Evolutionary conservation across 176 grass and related monocot genomes (phyloP).

Genomic region (Raddia distichophylla): DNA sequence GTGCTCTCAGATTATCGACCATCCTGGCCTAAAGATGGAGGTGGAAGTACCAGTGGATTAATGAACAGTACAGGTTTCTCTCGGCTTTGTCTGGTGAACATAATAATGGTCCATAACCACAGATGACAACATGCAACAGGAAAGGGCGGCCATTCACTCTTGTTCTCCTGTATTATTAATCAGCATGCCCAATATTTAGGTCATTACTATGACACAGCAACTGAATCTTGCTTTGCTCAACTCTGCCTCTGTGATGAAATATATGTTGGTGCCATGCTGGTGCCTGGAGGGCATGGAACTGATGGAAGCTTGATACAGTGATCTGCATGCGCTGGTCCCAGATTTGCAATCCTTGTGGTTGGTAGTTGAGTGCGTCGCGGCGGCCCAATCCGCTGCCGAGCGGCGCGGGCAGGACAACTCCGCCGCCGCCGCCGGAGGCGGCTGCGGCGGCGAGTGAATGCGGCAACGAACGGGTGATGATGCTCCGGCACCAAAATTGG

Average conservation of each 20-base stretch:
- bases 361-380: not conserved
- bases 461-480: not conserved
- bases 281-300: not conserved
- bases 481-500: not conserved
- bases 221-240: not conserved
- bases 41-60: conserved; percentile 72
- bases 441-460: not conserved
- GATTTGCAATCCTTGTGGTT: not conserved
- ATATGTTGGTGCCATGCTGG: not conserved
- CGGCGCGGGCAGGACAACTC: not conserved
- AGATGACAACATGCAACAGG: conserved; percentile 1
- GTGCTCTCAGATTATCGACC: conserved; percentile 38
- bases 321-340: not conserved
- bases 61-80: not conserved
- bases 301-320: not conserved
- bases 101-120: not conserved
- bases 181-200: not conserved
- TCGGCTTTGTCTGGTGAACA: conserved; percentile 2
- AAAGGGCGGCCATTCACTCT: not conserved
- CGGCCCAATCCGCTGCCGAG: not conserved
- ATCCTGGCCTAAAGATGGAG: conserved; percentile 67
- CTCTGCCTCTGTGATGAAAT: not conserved
- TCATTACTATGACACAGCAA: not conserved
- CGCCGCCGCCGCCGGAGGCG: not conserved
- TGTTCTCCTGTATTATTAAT: conserved; percentile 1